Evolutionary conservation across 441 rosid genomes (phyloP).

Genomic region (Theobroma grandiflorum): DNA sequence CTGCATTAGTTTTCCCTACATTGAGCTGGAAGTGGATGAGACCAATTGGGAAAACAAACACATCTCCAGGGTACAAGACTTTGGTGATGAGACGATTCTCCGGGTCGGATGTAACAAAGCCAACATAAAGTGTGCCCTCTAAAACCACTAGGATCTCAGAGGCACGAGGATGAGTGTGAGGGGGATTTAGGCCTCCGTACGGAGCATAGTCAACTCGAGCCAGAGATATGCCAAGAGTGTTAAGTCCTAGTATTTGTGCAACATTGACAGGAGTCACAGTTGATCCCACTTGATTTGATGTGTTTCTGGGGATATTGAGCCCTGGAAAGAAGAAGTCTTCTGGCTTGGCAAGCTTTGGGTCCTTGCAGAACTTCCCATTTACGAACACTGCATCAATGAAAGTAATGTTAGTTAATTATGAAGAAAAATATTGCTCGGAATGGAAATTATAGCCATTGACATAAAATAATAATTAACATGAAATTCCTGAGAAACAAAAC

Average conservation of each 20-base stretch:
- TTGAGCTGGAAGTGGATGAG: conserved; percentile 61
- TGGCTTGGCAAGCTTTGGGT: conserved; percentile 32
- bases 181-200: conserved; percentile 51
- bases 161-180: conserved; percentile 53
- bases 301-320: conserved; percentile 34
- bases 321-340: conserved; percentile 45
- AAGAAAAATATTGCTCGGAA: background rate
- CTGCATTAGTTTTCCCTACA: conserved; percentile 37
- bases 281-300: conserved; percentile 34
- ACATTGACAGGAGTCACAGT: conserved; percentile 42
- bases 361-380: conserved; percentile 51
- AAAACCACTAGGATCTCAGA: conserved; percentile 46
- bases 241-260: conserved; percentile 43
- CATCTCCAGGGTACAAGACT: conserved; percentile 50
- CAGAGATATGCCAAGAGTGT: conserved; percentile 58
- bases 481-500: too few species aligned
- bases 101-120: conserved; percentile 58
- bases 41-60: conserved; percentile 41
- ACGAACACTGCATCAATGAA: conserved; percentile 43
- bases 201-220: conserved; percentile 54
- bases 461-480: too few species aligned
- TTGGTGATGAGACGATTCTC: conserved; percentile 46
- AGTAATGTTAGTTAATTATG: background rate
- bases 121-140: conserved; percentile 52
- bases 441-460: background rate